These are phyloP conservation scores for Rhynchosporium agropyri DNA, from an alignment of 2,329 filamentous ascomycete genomes.

Conservation along the genomic window DNA sequence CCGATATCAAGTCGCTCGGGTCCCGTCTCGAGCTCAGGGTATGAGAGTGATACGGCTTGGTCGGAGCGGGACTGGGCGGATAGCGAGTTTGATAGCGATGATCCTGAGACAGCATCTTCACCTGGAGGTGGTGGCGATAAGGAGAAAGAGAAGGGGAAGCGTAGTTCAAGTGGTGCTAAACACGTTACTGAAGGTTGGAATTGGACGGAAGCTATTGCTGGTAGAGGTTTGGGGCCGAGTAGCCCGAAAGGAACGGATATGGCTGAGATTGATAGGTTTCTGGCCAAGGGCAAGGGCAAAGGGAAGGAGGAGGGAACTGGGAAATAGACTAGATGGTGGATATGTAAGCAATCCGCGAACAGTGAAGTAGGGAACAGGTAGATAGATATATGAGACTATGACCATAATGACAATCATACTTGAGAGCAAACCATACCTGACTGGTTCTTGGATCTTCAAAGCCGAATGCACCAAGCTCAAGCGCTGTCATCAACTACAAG, in stretches of 20 bases:
- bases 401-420: neutral
- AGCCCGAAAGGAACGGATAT: conserved; percentile 35
- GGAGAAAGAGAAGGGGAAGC: conserved; percentile 33
- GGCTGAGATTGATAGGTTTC: conserved; percentile 34
- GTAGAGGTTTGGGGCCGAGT: conserved; percentile 43
- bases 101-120: conserved; percentile 43
- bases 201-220: conserved; percentile 59
- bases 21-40: conserved; percentile 28
- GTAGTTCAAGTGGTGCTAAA: conserved; percentile 26
- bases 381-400: neutral
- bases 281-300: conserved; percentile 24
- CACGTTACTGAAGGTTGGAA: conserved; percentile 46
- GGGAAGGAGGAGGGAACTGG: neutral
- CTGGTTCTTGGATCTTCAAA: no score
- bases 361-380: neutral
- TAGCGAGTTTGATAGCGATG: conserved; percentile 52
- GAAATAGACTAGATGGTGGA: neutral
- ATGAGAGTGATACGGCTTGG: conserved; percentile 59
- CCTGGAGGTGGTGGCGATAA: conserved; percentile 25
- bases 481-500: no score
- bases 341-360: neutral
- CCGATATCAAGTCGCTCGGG: conserved; percentile 4
- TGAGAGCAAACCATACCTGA: no score
- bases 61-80: conserved; percentile 67
- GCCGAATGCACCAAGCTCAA: no score